Evolutionary conservation across 2,329 filamentous ascomycete species (phyloP), one percentile per base, ranked within the genome.

Genomic region (Hymenoscyphus occultus): DNA sequence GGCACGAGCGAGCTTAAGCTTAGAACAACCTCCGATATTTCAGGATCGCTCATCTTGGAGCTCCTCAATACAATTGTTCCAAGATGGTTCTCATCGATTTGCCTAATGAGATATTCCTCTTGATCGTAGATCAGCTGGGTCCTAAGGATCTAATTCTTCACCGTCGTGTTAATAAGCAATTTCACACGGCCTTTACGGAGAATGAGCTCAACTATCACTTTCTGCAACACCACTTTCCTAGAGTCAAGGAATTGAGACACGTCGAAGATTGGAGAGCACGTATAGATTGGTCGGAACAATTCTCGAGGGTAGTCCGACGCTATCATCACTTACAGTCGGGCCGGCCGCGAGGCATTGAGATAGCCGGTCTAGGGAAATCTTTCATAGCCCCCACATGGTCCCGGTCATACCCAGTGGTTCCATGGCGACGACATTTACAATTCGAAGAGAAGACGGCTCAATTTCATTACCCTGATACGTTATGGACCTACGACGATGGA

Each of bases 31-130:
- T n/a, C 42, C 6, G 7, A n/a, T n/a, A 48, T 28, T 19, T 13
- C 19, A 51, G 22, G n/a, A 51, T 13, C 9, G 3, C 22, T 51
- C 45, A 35, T 13, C 7, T 22, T 22, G 10, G 7, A 12, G 19
- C 39, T 42, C 2, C 32, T 45, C 39, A 35, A 4, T 48, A 10
- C 22, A 40, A 35, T 31, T 7, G 1, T 3, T 19, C 45, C n/a
- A 60, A 14, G 13, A 76, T 75, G 74, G 75, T 79, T 66, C 75
- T 83, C 39, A 77, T 76, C 10, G 75, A 79, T 16, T 77, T 89
- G 48, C 85, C 86, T n/a, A 80, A 81, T 69, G 84, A 86, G 61
- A 73, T 89, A 58, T 87, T 89, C 69, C 77, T 86, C 65, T 78
- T 86, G 59, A 76, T 89, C 62, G 65, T 84, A 42, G 76, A 71